These are phyloP conservation scores for Thalia dealbata DNA, from an alignment of 176 grass and related monocot species.

Conservation along the genomic window DNA sequence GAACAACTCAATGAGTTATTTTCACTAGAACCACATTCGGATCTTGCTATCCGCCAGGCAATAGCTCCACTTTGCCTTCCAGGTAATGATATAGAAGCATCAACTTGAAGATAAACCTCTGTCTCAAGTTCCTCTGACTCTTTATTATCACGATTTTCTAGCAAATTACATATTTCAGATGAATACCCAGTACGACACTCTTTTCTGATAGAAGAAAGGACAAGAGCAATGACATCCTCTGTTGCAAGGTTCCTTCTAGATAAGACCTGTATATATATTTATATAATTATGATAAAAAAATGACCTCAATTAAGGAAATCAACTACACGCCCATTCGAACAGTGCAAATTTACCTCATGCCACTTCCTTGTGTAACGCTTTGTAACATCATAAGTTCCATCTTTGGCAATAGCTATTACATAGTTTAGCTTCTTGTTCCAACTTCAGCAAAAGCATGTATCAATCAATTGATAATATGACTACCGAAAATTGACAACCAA, in stretches of 20 bases:
- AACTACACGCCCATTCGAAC: not conserved
- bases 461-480: constrained; percentile 6
- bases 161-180: constrained; percentile 30
- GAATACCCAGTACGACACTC: constrained; percentile 49
- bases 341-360: constrained; percentile 50
- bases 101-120: constrained; percentile 46
- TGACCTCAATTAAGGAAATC: not conserved
- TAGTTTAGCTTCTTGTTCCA: constrained; percentile 96
- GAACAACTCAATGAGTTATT: constrained; percentile 43
- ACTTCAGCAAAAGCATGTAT: constrained; percentile 39
- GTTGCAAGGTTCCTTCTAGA: constrained; percentile 66
- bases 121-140: constrained; percentile 74
- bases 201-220: constrained; percentile 63
- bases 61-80: constrained; percentile 91
- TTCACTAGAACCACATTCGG: constrained; percentile 47
- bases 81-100: constrained; percentile 53
- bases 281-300: not conserved
- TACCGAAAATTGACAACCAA: not conserved
- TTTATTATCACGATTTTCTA: constrained; percentile 51
- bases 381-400: constrained; percentile 75
- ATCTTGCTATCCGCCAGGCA: constrained; percentile 79
- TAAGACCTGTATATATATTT: constrained; percentile 54
- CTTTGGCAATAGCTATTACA: constrained; percentile 72
- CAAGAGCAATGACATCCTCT: constrained; percentile 38
- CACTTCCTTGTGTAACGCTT: constrained; percentile 94